Evolutionary conservation across 257 asterid species (phyloP), one percentile per base, ranked within the genome.

Genomic region (Lantana camara): DNA sequence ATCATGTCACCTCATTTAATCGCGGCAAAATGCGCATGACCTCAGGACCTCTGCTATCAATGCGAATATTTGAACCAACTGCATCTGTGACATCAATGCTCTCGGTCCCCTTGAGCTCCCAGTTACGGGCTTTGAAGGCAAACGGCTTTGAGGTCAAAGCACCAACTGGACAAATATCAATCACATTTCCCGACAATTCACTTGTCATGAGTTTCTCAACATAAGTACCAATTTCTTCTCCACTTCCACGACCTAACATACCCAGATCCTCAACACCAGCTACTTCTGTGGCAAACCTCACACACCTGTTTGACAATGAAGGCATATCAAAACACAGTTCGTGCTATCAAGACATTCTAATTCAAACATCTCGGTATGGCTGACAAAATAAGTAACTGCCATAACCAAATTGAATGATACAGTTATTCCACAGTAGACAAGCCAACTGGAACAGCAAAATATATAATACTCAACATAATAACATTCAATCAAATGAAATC

Each of bases 221-320:
- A 64, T 94, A 94, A 56, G 99, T 94, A 66, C 99, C 99, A 53
- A 94, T 94, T 82, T 94, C 99, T 88, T 94, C 99, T 72, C 98
- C 99, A 71, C 99, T 94, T 42, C 99, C 99, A 80, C 99, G 99
- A 30, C 99, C 99, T 75, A 94, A 73, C 85, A 94, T 83, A 66
- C 99, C 99, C 65, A 94, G 96, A 77, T 94, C 99, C 77, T 88
- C 84, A 70, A 88, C 96, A 24, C 99, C 99, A 66, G 99, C 99
- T 51, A 94, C 49, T 80, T 94, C 98, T 23, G 93, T 63, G 21
- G 98, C 97, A 81, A 94, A 94, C 76, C 99, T 81, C 58, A 94
- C 99, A 65, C 99, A 94, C 81, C 99, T 92, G 82, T 73, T 76
- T 29, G 77, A 74, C 11, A 56, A 67, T 32, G 54, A 77, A 60